Evolutionary conservation across 225 moss, liverwort and hornwort species (phyloP), one percentile per base, ranked within the genome.

Genomic region (Pleurozium schreberi): DNA sequence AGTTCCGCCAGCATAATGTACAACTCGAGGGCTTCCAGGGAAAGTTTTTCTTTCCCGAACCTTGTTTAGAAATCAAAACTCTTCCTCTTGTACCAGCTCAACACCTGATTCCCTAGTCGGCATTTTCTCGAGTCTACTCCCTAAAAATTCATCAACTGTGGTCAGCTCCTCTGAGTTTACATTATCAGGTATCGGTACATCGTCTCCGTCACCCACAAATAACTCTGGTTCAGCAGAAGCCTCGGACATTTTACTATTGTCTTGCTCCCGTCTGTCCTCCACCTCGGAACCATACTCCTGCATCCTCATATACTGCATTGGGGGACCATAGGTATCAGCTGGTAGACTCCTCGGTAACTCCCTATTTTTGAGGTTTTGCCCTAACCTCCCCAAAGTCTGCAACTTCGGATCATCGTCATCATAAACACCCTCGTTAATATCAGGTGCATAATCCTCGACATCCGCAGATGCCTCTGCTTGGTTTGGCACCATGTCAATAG

Each of bases 261-360:
- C 87, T 83, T 87, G 87, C 81, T 87, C 88, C 84, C 79, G 71
- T 86, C 92, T 84, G 53, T 83, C 81, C 86, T 90, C 62, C 82
- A 87, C 87, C 74, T 92, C 78, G 27, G 89, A 90, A 89, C 88
- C 88, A 88, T 90, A 91, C 47, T 88, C 90, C 77, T 89, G 88
- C 90, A 91, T 87, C 62, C 87, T 86, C 90, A 88, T 80, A 55
- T 91, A 92, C 85, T 89, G 89, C 92, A 88, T 92, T n/a, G 90
- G 88, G 61, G 90, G 88, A 89, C 91, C 91, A 73, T 88, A 89
- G 49, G 78, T 47, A 87, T 92, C 93, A 57, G 80, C 87, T 88
- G 59, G 84, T 82, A 85, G 30, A 67, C 70, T 89, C 83, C 87
- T 92, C 76, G 85, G 91, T n/a, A 92, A 57, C 38, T 89, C 92